These are phyloP conservation scores for Pythium chondricola DNA, from an alignment of 352 stramenopile species.

Conservation along the genomic window DNA sequence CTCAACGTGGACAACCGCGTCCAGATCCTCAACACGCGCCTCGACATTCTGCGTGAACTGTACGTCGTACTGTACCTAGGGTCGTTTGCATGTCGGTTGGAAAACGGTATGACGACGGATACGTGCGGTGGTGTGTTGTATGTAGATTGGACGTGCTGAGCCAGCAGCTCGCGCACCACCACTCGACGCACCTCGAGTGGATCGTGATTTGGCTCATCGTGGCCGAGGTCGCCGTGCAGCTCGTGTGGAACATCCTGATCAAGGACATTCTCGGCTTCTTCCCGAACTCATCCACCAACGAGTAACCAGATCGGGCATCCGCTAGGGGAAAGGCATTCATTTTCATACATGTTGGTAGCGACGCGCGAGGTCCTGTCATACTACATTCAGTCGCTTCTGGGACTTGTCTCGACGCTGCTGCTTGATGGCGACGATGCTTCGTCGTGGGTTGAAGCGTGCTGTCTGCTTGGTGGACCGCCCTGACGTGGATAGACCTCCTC, in stretches of 20 bases:
- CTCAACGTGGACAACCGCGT: slow-evolving; percentile 90
- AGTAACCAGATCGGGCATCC: neutral
- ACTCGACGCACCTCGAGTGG: slow-evolving; percentile 89
- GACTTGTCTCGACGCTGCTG: slow-evolving; percentile 39
- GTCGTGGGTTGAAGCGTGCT: too few relatives aligned
- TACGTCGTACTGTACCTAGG: slow-evolving; percentile 24
- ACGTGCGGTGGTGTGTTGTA: too few relatives aligned
- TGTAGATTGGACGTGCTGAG: slow-evolving; percentile 87
- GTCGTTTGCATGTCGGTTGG: neutral
- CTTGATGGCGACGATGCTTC: slow-evolving; percentile 14
- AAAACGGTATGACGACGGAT: too few relatives aligned
- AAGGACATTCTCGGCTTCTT: slow-evolving; percentile 88
- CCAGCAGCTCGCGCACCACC: slow-evolving; percentile 86
- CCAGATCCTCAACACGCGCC: slow-evolving; percentile 90
- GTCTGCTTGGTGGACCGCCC: too few relatives aligned
- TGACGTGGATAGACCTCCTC: too few relatives aligned
- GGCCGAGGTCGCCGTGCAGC: slow-evolving; percentile 83
- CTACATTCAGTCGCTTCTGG: slow-evolving; percentile 18
- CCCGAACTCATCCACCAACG: slow-evolving; percentile 37
- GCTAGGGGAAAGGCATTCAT: neutral
- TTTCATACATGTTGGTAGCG: too few relatives aligned
- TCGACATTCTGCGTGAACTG: slow-evolving; percentile 91
- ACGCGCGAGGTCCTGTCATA: too few relatives aligned
- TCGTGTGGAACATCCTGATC: slow-evolving; percentile 87
- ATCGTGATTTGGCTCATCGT: slow-evolving; percentile 94